Base-by-base conservation (phyloP, 1,284 basidiomycete species). In the Neolentinus lepideus region DNA sequence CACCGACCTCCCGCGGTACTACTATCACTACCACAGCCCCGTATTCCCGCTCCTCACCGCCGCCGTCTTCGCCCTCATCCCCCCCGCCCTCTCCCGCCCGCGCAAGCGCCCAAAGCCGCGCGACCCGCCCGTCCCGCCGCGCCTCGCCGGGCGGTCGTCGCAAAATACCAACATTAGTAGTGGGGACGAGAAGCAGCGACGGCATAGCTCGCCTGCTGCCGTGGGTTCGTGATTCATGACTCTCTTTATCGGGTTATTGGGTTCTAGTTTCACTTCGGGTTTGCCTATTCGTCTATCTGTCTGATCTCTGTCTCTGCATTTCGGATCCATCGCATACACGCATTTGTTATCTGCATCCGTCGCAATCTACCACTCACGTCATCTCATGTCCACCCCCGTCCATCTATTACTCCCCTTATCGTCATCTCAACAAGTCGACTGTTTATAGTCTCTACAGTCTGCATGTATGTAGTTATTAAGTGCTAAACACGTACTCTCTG, bases 101-200 rank as follows among this genome's bases (percentile, higher is more conserved):
- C 52, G 57, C 58, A 64, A 3, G 59, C 52, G 35, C 19, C 33
- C 10, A 35, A 57, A 48, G 21, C 60, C 1, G 59, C 63, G 26
- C n/a, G 65, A 66, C 16, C 66, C 67, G 10, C 68, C 68, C 2
- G 57, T 69, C 2, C 68, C 68, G 1, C 68, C 68, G 4, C 57
- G 62, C 6, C 61, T 69, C 14, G 64, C 59, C 47, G 14, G 9
- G 21, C n/a, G 8, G 8, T 50, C 24, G 47, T 21, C 47, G 22
- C 47, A 26, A 29, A 50, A 50, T 16, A 22, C 3, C 22, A 26
- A 16, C 47, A 26, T 29, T 21, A 16, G 9, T 29, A 26, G 12
- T 26, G 6, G 12, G 12, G 10, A 26, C n/a, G 47, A 50, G 14
- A 21, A 25, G 24, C 11, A 8, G 14, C 12, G 47, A 6, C 22